Evolutionary conservation across 2,329 filamentous ascomycete genomes (phyloP).

Genomic region (Pseudocercospora fuligena): DNA sequence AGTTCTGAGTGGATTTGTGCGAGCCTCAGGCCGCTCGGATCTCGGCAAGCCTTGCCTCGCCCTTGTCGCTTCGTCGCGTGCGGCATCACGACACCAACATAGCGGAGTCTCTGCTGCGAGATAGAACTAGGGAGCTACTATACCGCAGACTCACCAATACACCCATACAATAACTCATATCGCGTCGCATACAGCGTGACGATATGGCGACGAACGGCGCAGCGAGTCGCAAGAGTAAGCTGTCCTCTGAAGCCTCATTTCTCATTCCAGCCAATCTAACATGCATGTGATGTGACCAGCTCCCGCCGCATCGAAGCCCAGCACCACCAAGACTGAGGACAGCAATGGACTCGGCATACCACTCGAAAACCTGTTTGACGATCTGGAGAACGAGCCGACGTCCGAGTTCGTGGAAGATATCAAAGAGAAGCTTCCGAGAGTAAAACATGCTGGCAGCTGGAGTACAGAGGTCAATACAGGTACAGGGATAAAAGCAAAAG

Average conservation of each 20-base stretch:
- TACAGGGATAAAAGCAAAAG: slow-evolving; percentile 31
- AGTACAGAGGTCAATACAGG: slow-evolving; percentile 37
- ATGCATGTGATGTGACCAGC: slow-evolving; percentile 25
- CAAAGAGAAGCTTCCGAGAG: slow-evolving; percentile 36
- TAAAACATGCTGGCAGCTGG: slow-evolving; percentile 42
- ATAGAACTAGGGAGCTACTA: background rate
- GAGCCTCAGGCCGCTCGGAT: background rate
- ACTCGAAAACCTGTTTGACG: slow-evolving; percentile 40
- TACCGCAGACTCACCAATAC: background rate
- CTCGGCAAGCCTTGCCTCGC: background rate
- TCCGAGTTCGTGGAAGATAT: slow-evolving; percentile 35
- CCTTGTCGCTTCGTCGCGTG: background rate
- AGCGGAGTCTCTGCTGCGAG: background rate
- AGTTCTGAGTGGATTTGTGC: background rate
- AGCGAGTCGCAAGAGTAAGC: slow-evolving; percentile 40
- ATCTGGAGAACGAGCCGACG: slow-evolving; percentile 31
- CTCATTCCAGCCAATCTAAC: slow-evolving; percentile 25
- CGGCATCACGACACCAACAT: background rate
- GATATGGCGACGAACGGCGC: slow-evolving; percentile 40
- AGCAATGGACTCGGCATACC: slow-evolving; percentile 32
- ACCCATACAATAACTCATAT: background rate
- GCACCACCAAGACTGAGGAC: slow-evolving; percentile 27
- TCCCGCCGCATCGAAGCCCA: slow-evolving; percentile 23
- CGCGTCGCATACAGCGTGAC: background rate
- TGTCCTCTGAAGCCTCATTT: slow-evolving; percentile 10